Evolutionary conservation across 2,329 filamentous ascomycete species (phyloP), one percentile per base, ranked within the genome.

Genomic region (Hypoxylon sp.): DNA sequence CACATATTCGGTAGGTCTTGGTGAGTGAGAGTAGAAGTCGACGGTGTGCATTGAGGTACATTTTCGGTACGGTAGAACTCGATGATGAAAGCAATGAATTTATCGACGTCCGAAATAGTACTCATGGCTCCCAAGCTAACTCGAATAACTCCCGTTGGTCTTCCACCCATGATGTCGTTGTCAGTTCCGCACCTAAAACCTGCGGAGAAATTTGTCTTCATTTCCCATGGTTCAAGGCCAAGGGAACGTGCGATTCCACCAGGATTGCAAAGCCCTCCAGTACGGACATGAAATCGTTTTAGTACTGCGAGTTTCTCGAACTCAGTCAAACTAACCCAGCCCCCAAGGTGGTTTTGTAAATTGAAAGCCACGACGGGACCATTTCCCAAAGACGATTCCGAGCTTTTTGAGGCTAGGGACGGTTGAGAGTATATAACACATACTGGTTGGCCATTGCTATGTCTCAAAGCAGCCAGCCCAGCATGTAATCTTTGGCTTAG

Each of bases 101-200:
- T 82, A 28, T 90, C 84, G 7, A 98, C 88, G 77, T 99, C 96
- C 6, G 83, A 82, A 28, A 87, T 75, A 9, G 89, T 95, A 75
- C 93, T 98, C 93, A 97, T 97, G 0, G 94, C 93, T 2, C 95
- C 96, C 0, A 98, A 79, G 74, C 95, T 98, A 38, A 90, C 89
- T 65, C 96, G 89, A 68, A 98, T 88, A 36, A 97, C 89, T 1
- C 96, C 96, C 0, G 93, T 97, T 2, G 95, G 93, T 74, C 94
- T 97, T 21, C 93, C 94, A 36, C 87, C 86, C 70, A 96, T 89
- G 41, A 97, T 86, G 68, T 97, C 93, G 73, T 92, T 90, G 17
- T 94, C 93, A 59, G 89, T 87, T 5, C 94, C 94, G 78, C 96
- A 99, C 41, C 93, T 88, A 75, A 94, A 89, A 0, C 96, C 96